phyloP scores from a whole-genome alignment of 2,329 filamentous ascomycete genomes.

The Aureobasidium sp. region DNA sequence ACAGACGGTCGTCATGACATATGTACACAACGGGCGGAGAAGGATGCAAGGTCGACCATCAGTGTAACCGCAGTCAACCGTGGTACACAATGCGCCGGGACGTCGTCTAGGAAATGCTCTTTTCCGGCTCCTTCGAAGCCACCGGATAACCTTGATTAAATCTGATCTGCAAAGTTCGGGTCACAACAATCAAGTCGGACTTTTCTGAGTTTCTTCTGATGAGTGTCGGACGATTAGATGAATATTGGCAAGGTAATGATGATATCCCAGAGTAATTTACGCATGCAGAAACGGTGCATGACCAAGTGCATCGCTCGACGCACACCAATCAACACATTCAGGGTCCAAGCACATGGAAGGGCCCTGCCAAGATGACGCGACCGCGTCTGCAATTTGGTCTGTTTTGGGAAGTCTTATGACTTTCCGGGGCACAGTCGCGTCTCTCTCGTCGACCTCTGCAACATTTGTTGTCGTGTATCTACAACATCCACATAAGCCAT shows the following conservation, averaged over 20 bases:
- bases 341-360: neutral
- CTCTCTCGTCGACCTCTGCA: neutral
- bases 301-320: neutral
- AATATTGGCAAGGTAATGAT: neutral
- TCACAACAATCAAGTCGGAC: neutral
- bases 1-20: conserved; percentile 4
- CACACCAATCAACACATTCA: neutral
- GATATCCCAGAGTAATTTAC: neutral
- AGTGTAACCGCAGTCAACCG: neutral
- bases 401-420: conserved; percentile 13
- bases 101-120: neutral
- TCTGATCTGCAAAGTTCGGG: too few species aligned
- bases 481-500: conserved; percentile 15
- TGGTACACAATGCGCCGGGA: conserved; percentile 7
- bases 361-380: neutral
- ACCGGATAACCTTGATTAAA: neutral
- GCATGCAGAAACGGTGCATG: conserved; percentile 6
- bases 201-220: neutral
- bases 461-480: conserved; percentile 12
- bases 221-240: neutral
- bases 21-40: neutral
- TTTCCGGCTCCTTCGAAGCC: neutral
- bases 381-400: neutral
- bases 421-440: neutral
- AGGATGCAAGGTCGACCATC: conserved; percentile 1